Evolutionary conservation across 2,329 filamentous ascomycete genomes (phyloP), one percentile per base, ranked within the genome.

Genomic region (Calonectria pteridis): DNA sequence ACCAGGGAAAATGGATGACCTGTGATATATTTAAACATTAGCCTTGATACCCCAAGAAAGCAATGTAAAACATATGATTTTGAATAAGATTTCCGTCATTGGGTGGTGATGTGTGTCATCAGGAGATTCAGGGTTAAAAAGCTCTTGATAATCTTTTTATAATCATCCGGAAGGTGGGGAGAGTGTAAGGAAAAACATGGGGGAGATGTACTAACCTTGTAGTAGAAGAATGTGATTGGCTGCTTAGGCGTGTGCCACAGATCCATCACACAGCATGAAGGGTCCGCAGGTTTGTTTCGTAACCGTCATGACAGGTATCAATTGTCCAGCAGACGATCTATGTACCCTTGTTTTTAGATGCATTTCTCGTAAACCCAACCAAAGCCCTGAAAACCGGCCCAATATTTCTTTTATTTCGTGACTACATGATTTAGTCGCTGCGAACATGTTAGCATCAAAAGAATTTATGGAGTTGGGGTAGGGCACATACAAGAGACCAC

Each of bases 401-500:
- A 85, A 82, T 83, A 83, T 82, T 84, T 78, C 84, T 72, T 78
- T 84, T 73, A 79, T 80, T 58, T 75, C 72, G 62, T 74, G 73
- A 81, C 81, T 77, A 83, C 82, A 78, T 81, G 79, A 84, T 89
- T 89, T 90, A 90, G 84, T 89, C 89, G 83, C 89, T 90, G 74
- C 10, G 67, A 59, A 23, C n/a, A 26, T 31, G 86, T 90, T 85
- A 90, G 88, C 79, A 75, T 67, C 1, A 23, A 23, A 23, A 1
- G n/a, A 7, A 29, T 31, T 13, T 6, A 18, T 9, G 2, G 26
- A 13, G 26, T 23, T 11, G 6, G 6, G 46, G 28, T 63, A 59
- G 63, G 51, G 58, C 55, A 87, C 89, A 71, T 87, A 90, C 89
- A 97, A 96, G 84, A 96, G 92, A 91, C 93, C 93, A 86, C 93